These are phyloP conservation scores for Dichotomopilus funicola DNA, from an alignment of 2,329 filamentous ascomycete genomes.

Conservation along the genomic window DNA sequence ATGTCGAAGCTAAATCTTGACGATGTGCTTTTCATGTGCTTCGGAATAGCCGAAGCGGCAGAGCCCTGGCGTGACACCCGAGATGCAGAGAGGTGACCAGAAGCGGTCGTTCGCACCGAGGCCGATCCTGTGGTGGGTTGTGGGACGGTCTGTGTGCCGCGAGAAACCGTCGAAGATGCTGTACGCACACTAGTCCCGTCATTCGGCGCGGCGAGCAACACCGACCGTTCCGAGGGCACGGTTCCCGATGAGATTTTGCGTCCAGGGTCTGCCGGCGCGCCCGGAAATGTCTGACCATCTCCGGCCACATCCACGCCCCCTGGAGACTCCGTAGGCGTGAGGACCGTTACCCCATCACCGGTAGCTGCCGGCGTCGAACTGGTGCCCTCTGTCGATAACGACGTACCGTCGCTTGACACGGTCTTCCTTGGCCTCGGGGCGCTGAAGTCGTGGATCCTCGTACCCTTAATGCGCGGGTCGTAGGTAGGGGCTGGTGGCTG, in stretches of 20 bases:
- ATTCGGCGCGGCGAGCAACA: constrained; percentile 35
- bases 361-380: background rate
- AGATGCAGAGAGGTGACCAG: constrained; percentile 44
- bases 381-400: background rate
- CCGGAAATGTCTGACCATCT: too few relatives aligned
- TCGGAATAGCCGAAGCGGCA: constrained; percentile 45
- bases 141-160: constrained; percentile 14
- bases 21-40: constrained; percentile 68
- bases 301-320: background rate
- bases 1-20: constrained; percentile 80
- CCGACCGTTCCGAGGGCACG: constrained; percentile 7
- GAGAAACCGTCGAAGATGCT: constrained; percentile 29
- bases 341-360: background rate
- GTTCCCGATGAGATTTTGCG: background rate
- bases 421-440: constrained; percentile 40
- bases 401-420: constrained; percentile 1
- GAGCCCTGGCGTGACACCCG: constrained; percentile 38
- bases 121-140: constrained; percentile 23
- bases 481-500: constrained; percentile 40
- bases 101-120: constrained; percentile 37
- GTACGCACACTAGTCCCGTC: constrained; percentile 29
- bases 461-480: constrained; percentile 59
- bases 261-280: background rate
- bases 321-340: background rate
- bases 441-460: constrained; percentile 59